These are phyloP conservation scores for Bocquillonia castaneifolia DNA, from an alignment of 441 rosid species.

Conservation along the genomic window DNA sequence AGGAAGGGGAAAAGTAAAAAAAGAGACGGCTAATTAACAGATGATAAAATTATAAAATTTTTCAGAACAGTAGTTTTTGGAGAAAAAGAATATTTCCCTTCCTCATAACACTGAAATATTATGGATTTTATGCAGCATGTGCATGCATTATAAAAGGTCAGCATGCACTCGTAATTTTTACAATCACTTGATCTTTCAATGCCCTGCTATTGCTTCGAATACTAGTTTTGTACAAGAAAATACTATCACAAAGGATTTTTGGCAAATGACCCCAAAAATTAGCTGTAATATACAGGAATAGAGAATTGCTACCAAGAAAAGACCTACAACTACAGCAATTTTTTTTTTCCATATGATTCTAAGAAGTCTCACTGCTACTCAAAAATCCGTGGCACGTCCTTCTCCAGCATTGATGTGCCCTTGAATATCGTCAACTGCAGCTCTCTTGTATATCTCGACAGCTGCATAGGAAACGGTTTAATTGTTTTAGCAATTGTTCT, in stretches of 20 bases:
- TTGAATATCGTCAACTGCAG: conserved; percentile 75
- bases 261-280: conserved; percentile 10
- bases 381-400: conserved; percentile 42
- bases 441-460: conserved; percentile 57
- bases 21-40: no score
- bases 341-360: not conserved
- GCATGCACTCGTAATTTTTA: conserved; percentile 28
- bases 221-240: conserved; percentile 1
- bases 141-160: conserved; percentile 39
- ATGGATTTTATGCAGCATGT: no score
- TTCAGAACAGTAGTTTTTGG: no score
- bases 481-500: not conserved
- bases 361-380: not conserved
- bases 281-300: conserved; percentile 11
- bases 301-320: not conserved
- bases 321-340: not conserved
- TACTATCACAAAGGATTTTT: not conserved
- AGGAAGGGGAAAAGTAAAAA: no score
- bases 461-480: conserved; percentile 33
- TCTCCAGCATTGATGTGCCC: conserved; percentile 86
- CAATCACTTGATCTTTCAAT: not conserved
- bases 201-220: not conserved
- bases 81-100: not conserved
- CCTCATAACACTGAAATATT: not conserved
- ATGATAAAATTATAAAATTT: no score